A percentile compares a stretch with the other conserved stretches of the same genome.
phyloP scores from a whole-genome alignment of 2,329 filamentous ascomycete species.

The Truncatella angustata region DNA sequence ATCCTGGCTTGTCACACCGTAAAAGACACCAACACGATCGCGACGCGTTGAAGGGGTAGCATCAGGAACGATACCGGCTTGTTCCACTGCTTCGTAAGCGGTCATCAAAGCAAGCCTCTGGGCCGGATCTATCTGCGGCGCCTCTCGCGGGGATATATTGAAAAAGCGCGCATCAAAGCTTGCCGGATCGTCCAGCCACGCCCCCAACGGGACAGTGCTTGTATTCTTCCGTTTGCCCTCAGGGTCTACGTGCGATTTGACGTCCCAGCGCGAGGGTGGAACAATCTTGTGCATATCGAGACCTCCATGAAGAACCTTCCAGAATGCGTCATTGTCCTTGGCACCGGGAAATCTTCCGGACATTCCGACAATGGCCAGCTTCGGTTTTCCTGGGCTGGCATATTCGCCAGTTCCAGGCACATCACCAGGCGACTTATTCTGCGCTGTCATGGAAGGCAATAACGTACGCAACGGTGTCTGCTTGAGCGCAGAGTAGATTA shows the following conservation, averaged over 20 bases:
- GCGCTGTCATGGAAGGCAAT: constrained; percentile 3
- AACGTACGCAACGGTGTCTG: constrained; percentile 13
- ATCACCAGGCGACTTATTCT: neutral
- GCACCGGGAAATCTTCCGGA: constrained; percentile 19
- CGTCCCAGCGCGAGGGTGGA: constrained; percentile 17
- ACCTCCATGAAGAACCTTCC: constrained; percentile 21
- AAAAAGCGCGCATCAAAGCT: constrained; percentile 23
- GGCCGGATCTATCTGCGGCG: constrained; percentile 55
- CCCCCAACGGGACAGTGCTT: constrained; percentile 14
- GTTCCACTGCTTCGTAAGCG: constrained; percentile 66
- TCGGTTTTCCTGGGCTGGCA: constrained; percentile 15
- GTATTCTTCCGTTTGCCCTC: constrained; percentile 19
- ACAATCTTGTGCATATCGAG: constrained; percentile 22
- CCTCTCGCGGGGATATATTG: constrained; percentile 22
- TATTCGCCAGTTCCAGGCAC: neutral
- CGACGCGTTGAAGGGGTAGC: constrained; percentile 15
- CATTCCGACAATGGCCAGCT: constrained; percentile 23
- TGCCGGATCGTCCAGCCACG: constrained; percentile 18
- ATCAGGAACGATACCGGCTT: constrained; percentile 41
- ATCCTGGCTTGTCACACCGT: constrained; percentile 19
- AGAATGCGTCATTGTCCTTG: constrained; percentile 20
- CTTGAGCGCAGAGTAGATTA: constrained; percentile 15
- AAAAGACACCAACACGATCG: constrained; percentile 20
- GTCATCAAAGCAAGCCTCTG: constrained; percentile 62
- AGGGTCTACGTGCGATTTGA: constrained; percentile 20